phyloP scores from a whole-genome alignment of 257 asterid species.

The Leonotis leonurus region DNA sequence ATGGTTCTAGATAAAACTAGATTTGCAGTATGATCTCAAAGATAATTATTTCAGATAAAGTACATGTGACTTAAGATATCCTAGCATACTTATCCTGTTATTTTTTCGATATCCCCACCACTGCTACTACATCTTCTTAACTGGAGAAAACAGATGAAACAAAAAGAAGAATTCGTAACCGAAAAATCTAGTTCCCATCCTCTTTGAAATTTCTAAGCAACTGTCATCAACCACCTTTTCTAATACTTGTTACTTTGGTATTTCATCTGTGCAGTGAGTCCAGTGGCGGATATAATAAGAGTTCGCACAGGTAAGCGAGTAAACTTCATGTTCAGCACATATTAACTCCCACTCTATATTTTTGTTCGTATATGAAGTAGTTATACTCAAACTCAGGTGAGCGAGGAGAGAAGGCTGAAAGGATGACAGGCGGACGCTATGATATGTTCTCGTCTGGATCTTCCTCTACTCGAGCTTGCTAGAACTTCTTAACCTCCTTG shows the following conservation, averaged over 20 bases:
- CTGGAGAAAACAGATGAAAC: background rate
- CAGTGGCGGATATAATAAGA: conserved; percentile 75
- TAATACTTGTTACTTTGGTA: background rate
- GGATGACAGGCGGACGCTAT: conserved; percentile 80
- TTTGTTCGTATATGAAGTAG: background rate
- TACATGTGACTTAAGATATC: background rate
- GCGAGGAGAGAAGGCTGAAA: conserved; percentile 80
- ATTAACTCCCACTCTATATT: background rate
- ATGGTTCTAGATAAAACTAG: background rate
- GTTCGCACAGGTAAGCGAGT: conserved; percentile 76
- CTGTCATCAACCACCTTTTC: background rate
- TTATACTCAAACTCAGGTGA: conserved; percentile 45
- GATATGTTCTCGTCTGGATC: conserved; percentile 47
- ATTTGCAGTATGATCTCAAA: background rate
- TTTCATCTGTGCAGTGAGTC: conserved; percentile 65
- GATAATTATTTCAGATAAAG: background rate
- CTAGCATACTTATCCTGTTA: background rate
- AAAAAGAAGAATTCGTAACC: background rate
- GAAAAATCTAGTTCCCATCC: background rate
- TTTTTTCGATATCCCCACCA: background rate
- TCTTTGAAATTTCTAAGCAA: background rate
- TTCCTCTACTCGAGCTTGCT: conserved; percentile 20
- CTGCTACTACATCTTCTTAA: background rate
- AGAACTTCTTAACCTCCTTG: background rate
- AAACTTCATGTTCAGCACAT: background rate